These are phyloP conservation scores for Heterobasidion occidentale DNA, from an alignment of 1,284 basidiomycete species.

Conservation along the genomic window DNA sequence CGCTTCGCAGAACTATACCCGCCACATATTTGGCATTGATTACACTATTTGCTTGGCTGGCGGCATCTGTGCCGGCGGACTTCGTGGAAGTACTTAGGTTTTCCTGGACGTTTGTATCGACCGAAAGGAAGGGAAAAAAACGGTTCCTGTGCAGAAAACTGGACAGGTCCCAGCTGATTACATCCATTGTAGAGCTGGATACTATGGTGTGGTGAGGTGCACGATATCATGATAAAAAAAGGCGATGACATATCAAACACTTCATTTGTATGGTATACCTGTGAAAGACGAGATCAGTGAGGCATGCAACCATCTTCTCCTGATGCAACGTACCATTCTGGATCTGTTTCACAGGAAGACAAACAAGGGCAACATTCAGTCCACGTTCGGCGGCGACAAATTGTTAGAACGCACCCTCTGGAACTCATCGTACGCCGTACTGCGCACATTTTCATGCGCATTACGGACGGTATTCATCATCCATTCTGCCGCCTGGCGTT, in stretches of 20 bases:
- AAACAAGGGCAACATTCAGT: constrained; percentile 1
- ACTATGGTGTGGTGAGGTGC: background rate
- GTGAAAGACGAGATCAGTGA: background rate
- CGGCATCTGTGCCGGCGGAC: background rate
- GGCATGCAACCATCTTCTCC: background rate
- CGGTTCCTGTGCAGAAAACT: no score
- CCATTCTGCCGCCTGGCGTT: constrained; percentile 88
- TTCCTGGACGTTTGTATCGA: no score
- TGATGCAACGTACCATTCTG: constrained; percentile 37
- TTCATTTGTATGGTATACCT: constrained; percentile 49
- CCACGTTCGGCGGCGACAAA: background rate
- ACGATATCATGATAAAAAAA: background rate
- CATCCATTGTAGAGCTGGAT: background rate
- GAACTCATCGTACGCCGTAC: constrained; percentile 90
- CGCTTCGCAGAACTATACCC: background rate
- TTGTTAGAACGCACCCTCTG: constrained; percentile 51
- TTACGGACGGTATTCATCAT: constrained; percentile 88
- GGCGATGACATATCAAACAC: background rate
- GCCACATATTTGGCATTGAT: background rate
- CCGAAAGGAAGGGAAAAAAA: no score
- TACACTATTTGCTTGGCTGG: background rate
- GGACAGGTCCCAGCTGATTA: no score
- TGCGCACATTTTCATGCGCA: constrained; percentile 91
- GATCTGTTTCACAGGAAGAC: constrained; percentile 24
- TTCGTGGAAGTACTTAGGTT: no score